phyloP scores from a whole-genome alignment of 306 rosid species.

The Vigna radiata region DNA sequence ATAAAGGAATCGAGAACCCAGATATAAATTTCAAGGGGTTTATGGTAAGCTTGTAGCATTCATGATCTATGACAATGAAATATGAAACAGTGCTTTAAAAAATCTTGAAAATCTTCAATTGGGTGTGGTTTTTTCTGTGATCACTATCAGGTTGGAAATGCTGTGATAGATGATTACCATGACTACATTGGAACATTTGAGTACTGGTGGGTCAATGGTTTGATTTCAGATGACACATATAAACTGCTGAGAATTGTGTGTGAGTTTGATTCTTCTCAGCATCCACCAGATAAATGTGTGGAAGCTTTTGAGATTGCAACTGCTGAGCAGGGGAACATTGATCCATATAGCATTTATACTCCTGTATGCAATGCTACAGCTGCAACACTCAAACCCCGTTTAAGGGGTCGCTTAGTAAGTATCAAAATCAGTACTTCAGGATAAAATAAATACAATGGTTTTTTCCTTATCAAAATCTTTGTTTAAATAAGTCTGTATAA shows the following conservation, averaged over 20 bases:
- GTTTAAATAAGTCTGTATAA: too few species aligned
- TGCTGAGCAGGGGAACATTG: slow-evolving; percentile 70
- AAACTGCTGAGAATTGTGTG: slow-evolving; percentile 52
- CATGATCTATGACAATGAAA: not conserved
- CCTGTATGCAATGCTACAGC: slow-evolving; percentile 58
- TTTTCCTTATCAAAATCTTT: too few species aligned
- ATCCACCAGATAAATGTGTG: slow-evolving; percentile 62
- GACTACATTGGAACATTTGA: slow-evolving; percentile 74
- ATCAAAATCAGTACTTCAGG: too few species aligned
- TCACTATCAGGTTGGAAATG: slow-evolving; percentile 61
- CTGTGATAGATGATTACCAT: slow-evolving; percentile 76
- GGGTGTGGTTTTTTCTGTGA: not conserved
- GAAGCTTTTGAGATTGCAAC: slow-evolving; percentile 55
- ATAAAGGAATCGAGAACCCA: slow-evolving; percentile 75
- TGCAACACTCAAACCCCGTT: not conserved
- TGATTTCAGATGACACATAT: slow-evolving; percentile 77
- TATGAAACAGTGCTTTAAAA: not conserved
- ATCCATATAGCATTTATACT: slow-evolving; percentile 77
- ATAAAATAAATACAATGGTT: too few species aligned
- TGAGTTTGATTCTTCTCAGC: slow-evolving; percentile 62
- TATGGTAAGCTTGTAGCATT: slow-evolving; percentile 64
- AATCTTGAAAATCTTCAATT: not conserved
- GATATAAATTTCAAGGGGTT: slow-evolving; percentile 83
- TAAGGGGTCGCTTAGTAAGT: not conserved
- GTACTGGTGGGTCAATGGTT: slow-evolving; percentile 83